phyloP scores from a whole-genome alignment of 352 stramenopile species.

The Phytophthora tubulina region DNA sequence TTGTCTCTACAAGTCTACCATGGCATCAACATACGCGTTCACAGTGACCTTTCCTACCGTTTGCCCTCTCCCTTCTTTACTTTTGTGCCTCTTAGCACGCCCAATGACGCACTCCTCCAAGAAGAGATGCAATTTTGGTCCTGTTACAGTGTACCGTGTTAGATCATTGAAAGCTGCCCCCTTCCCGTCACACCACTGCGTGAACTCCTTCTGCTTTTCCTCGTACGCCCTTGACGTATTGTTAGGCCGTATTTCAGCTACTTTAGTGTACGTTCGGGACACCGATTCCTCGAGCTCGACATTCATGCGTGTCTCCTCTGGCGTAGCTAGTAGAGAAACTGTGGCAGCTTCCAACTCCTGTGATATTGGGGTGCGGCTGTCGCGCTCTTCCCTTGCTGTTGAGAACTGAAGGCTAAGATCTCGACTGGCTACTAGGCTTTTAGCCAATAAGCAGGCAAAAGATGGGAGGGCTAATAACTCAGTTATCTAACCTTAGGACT shows the following conservation, averaged over 20 bases:
- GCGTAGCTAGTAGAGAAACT: background rate
- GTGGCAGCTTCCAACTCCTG: background rate
- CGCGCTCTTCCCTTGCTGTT: too few relatives aligned
- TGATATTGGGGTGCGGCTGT: too few relatives aligned
- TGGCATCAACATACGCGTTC: background rate
- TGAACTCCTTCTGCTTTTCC: background rate
- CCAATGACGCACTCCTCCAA: constrained; percentile 15
- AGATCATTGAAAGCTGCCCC: background rate
- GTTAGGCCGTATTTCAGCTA: background rate
- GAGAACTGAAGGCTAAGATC: too few relatives aligned
- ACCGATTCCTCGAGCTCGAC: background rate
- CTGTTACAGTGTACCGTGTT: background rate
- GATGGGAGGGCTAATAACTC: background rate
- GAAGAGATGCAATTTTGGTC: constrained; percentile 12
- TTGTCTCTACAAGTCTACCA: constrained; percentile 13
- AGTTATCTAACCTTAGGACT: background rate
- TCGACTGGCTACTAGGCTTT: too few relatives aligned
- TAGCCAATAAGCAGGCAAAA: background rate
- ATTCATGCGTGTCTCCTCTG: background rate
- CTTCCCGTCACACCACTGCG: background rate
- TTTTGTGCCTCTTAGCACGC: background rate
- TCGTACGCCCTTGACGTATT: background rate
- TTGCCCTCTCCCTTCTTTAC: background rate
- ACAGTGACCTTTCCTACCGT: constrained; percentile 1
- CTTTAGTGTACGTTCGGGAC: background rate